Base-by-base conservation (phyloP, 2,329 filamentous ascomycete species). In the Paecilomyces sp. region DNA sequence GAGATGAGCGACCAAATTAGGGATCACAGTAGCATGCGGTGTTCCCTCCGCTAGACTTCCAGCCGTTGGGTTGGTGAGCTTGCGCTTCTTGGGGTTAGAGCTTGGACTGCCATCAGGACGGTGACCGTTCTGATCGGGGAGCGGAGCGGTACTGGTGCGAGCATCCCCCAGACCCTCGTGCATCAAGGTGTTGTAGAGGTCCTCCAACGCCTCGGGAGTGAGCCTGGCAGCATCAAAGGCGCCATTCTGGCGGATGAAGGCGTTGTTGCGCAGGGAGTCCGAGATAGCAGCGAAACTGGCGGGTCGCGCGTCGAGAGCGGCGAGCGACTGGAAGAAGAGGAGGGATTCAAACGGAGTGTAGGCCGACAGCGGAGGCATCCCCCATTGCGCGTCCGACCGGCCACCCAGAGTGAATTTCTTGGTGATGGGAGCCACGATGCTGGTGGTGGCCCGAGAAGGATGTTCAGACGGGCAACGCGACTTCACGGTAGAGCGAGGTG, bases 341-440 rank as follows among this genome's bases (percentile, higher is more conserved):
- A 95, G 83, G 71, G 88, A 89, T 83, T 96, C 92, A 80, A 95
- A 89, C 67, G 88, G 85, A 71, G 91, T 93, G 77, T 94, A 92
- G 70, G 82, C 80, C 71, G 85, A 82, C 75, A 81, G 71, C 74
- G 80, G 79, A 78, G 80, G 82, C 83, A 85, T 86, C 74, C 79
- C 81, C 74, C 74, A 77, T 77, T 73, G 71, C 71, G 72, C 67
- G 70, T 69, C 67, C 62, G 64, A 64, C 67, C 68, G 73, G 73
- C 73, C 69, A 70, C 70, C 70, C 68, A 72, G 69, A 67, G 70
- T 62, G 58, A 65, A 63, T 57, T 63, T 58, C 64, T 68, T 70
- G 55, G 67, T 67, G 65, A 73, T 74, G 57, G 71, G 72, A 70
- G 71, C 71, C 71, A 74, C 70, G 71, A 65, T 74, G 71, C 62